These are phyloP conservation scores for Cyathus striatus DNA, from an alignment of 768 basidiomycete species.

Conservation along the genomic window DNA sequence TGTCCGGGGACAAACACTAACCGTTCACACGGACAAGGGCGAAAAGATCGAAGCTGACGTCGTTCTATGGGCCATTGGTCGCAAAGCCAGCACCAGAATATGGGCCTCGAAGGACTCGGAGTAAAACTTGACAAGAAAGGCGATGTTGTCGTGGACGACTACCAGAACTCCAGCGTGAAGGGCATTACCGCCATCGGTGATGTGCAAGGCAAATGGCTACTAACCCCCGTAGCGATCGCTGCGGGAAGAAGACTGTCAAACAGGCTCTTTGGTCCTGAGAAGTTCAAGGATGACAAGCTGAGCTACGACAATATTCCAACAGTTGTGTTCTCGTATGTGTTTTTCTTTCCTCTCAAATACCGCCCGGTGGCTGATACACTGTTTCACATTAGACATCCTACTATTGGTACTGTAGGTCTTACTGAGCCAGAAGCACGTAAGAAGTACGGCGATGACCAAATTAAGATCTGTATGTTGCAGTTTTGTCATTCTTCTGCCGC, in stretches of 20 bases:
- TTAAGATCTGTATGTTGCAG: slow-evolving; percentile 80
- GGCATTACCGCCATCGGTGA: slow-evolving; percentile 86
- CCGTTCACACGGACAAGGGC: slow-evolving; percentile 71
- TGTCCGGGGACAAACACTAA: slow-evolving; percentile 63
- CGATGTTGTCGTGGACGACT: slow-evolving; percentile 88
- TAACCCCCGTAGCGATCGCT: slow-evolving; percentile 97
- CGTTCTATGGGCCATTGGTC: slow-evolving; percentile 93
- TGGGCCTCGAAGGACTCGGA: slow-evolving; percentile 76
- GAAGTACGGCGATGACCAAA: slow-evolving; percentile 79
- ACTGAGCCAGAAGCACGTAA: slow-evolving; percentile 88
- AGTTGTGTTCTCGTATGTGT: slow-evolving; percentile 91
- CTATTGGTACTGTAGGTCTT: slow-evolving; percentile 92
- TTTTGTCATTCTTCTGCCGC: neutral
- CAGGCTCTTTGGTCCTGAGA: slow-evolving; percentile 81
- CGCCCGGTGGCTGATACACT: neutral
- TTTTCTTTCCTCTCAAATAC: slow-evolving; percentile 1
- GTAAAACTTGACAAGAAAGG: slow-evolving; percentile 75
- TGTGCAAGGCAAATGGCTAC: slow-evolving; percentile 84
- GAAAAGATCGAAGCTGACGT: slow-evolving; percentile 80
- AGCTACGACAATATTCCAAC: slow-evolving; percentile 87
- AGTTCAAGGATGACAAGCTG: slow-evolving; percentile 86
- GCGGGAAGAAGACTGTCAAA: slow-evolving; percentile 89
- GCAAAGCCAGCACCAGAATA: slow-evolving; percentile 73
- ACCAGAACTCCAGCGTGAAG: slow-evolving; percentile 73
- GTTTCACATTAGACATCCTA: slow-evolving; percentile 65